phyloP scores from a whole-genome alignment of 352 stramenopile genomes.

The Lagenidium giganteum region DNA sequence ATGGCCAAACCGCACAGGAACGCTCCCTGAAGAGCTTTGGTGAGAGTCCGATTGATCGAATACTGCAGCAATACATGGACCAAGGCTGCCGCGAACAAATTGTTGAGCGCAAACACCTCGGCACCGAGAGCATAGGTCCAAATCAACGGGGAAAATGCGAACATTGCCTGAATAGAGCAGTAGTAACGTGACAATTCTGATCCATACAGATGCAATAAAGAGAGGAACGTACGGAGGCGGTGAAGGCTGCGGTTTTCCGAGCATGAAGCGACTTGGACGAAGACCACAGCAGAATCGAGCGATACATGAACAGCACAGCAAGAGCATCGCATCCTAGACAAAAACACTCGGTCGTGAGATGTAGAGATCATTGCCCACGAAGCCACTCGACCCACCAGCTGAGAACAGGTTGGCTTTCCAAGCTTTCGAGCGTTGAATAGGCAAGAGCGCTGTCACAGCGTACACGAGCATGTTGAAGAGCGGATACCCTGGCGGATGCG shows the following conservation, averaged over 20 bases:
- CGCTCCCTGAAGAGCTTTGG: conserved; percentile 50
- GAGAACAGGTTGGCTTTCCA: conserved; percentile 89
- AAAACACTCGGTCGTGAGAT: neutral
- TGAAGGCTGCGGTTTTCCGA: conserved; percentile 35
- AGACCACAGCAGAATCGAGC: conserved; percentile 47
- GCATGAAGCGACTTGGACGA: neutral
- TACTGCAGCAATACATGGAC: conserved; percentile 62
- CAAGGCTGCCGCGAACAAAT: conserved; percentile 85
- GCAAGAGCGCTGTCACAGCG: conserved; percentile 35
- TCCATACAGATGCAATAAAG: neutral
- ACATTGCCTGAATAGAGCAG: conserved; percentile 43
- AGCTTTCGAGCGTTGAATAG: conserved; percentile 34
- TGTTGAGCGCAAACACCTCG: conserved; percentile 98
- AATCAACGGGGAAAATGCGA: conserved; percentile 90
- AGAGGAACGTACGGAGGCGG: conserved; percentile 32
- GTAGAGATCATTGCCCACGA: neutral
- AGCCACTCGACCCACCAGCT: conserved; percentile 31
- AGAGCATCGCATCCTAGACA: conserved; percentile 49
- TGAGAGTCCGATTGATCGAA: conserved; percentile 10
- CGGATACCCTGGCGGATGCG: conserved; percentile 93
- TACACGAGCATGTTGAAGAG: conserved; percentile 91
- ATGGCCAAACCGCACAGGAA: conserved; percentile 90
- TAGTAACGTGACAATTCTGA: neutral
- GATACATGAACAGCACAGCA: conserved; percentile 48
- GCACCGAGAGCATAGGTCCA: conserved; percentile 94